phyloP scores from a whole-genome alignment of 192 early-diverging fungal species.

The Coemansia sp. region DNA sequence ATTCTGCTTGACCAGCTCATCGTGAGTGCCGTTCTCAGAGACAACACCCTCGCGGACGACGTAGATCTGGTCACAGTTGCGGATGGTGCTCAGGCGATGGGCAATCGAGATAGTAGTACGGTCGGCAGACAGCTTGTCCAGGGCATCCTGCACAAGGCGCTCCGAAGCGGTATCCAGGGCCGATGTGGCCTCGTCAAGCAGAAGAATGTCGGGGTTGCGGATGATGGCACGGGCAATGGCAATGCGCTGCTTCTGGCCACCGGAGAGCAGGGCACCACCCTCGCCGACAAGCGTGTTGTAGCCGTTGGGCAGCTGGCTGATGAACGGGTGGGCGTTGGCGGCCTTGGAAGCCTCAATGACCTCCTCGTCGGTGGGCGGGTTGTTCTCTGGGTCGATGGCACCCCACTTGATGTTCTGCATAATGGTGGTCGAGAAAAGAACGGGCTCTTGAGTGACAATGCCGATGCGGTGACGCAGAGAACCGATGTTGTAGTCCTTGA shows the following conservation, averaged over 20 bases:
- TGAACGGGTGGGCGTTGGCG: slow-evolving; percentile 72
- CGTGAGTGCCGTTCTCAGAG: slow-evolving; percentile 73
- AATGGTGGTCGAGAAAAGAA: slow-evolving; percentile 75
- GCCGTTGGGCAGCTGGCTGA: slow-evolving; percentile 61
- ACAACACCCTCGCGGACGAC: slow-evolving; percentile 71
- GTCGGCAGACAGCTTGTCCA: slow-evolving; percentile 66
- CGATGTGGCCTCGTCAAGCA: slow-evolving; percentile 49
- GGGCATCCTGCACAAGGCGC: slow-evolving; percentile 73
- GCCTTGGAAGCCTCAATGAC: slow-evolving; percentile 58
- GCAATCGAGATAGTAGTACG: slow-evolving; percentile 92
- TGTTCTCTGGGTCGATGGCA: slow-evolving; percentile 49
- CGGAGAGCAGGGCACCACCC: slow-evolving; percentile 53
- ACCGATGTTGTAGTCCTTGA: slow-evolving; percentile 70
- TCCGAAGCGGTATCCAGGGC: slow-evolving; percentile 83
- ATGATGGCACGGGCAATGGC: background rate
- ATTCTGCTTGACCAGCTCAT: slow-evolving; percentile 62
- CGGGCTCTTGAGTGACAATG: slow-evolving; percentile 86
- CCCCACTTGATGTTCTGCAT: slow-evolving; percentile 77
- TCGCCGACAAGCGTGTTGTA: slow-evolving; percentile 91
- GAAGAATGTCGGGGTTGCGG: background rate
- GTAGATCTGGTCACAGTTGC: slow-evolving; percentile 81
- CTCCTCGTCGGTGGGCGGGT: slow-evolving; percentile 66
- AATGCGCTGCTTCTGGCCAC: background rate
- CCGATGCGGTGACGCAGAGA: slow-evolving; percentile 81
- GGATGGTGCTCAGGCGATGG: slow-evolving; percentile 86